Evolutionary conservation across 352 stramenopile genomes (phyloP), one percentile per base, ranked within the genome.

Genomic region (Detonula confervacea): DNA sequence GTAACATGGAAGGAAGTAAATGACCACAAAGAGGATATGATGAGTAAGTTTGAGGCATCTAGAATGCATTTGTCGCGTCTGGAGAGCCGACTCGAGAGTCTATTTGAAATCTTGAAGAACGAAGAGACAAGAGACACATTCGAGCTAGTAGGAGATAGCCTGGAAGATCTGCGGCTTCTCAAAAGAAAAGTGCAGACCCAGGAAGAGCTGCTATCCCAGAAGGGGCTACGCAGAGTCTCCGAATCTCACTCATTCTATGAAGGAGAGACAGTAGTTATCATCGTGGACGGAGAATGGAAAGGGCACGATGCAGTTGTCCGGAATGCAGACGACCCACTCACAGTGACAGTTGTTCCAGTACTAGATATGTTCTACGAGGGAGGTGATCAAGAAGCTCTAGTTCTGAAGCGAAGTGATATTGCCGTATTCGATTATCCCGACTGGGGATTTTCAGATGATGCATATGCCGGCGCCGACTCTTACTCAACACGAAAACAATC

Each of bases 351-450:
- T 37, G 56, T 87, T 56, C 74, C 73, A 16, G 47, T 52, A 49
- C 39, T 79, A 20, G 69, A 83, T 52, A 44, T 73, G 56, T 62
- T 77, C 33, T 52, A 65, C 11, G 67, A 59, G 47, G 37, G 73
- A 42, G 12, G 71, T 29, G 29, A 55, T 64, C 30, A 77, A 29
- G 8, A 55, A 60, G 14, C 54, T 16, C 60, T 91, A 1, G 61
- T 80, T 42, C 47, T 92, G 2, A 77, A 81, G 25, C 67, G 86
- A 56, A 69, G 62, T 51, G 76, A 91, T 49, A n/a, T 93, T 44
- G 88, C 86, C 25, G 72, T 93, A 33, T 93, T 84, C 77, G 77
- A 91, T 37, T 86, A 86, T 63, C 79, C 84, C 20, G 33, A 75
- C 30, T 65, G 22, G 57, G 76, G 65, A 24, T 57, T 82, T 37